Evolutionary conservation across 345 rosid genomes (phyloP).

Genomic region (Acer campestre): DNA sequence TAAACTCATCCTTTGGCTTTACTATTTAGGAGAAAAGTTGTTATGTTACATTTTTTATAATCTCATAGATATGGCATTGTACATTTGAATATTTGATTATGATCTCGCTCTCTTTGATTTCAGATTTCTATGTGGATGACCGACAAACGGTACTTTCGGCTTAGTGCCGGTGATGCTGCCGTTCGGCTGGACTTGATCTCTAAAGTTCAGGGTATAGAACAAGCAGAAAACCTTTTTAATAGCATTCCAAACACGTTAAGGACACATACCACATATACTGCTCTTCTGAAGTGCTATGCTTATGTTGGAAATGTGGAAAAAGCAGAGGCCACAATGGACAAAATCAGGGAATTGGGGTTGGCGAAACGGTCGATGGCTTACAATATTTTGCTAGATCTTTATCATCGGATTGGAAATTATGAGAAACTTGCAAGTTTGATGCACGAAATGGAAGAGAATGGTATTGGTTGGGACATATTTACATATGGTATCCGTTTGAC

Average conservation of each 20-base stretch:
- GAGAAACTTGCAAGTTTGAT: constrained; percentile 30
- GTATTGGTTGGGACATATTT: constrained; percentile 20
- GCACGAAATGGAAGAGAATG: constrained; percentile 37
- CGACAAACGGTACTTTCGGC: constrained; percentile 25
- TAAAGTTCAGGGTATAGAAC: constrained; percentile 37
- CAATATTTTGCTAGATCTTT: constrained; percentile 34
- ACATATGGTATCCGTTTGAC: constrained; percentile 23
- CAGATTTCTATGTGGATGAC: constrained; percentile 54
- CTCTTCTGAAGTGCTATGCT: constrained; percentile 38
- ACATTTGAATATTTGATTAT: background rate
- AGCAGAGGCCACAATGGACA: constrained; percentile 41
- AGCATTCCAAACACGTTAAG: constrained; percentile 24
- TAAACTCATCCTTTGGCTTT: background rate
- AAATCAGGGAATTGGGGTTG: constrained; percentile 37
- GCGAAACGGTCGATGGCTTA: constrained; percentile 4
- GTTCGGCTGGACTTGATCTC: constrained; percentile 44
- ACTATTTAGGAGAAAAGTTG: background rate
- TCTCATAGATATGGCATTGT: background rate
- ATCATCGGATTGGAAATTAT: constrained; percentile 25
- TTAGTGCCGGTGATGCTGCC: constrained; percentile 29
- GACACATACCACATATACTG: constrained; percentile 28
- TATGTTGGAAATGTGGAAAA: constrained; percentile 31
- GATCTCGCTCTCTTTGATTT: background rate
- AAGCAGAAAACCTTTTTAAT: constrained; percentile 39
- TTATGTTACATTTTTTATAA: background rate